Evolutionary conservation across 768 basidiomycete species (phyloP), one percentile per base, ranked within the genome.

Genomic region (Leccinum barrowsii): DNA sequence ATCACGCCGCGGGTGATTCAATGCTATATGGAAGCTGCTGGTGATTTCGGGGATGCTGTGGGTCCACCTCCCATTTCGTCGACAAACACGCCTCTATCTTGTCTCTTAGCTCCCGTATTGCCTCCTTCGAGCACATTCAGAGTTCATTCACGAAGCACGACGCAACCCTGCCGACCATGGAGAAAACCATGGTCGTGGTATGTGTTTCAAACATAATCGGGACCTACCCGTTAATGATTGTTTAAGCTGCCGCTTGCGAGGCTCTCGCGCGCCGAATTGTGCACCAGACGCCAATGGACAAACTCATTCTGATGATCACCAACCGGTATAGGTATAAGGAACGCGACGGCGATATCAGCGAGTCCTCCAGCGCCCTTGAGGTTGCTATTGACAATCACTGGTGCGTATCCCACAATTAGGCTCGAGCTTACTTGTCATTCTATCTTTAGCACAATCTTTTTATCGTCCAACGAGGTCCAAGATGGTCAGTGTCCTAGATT

Each of bases 381-480:
- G 76, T 87, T 71, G 94, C 95, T n/a, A 91, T 96, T 60, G 95
- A 98, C 71, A 84, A 91, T 55, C 85, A 93, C 65, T 92, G 93
- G 92, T 93, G 62, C 40, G 67, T 55, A 47, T 56, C 50, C 48
- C 8, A 19, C n/a, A 30, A 50, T 2, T 44, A 12, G 28, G 30
- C 17, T 58, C 48, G 17, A 58, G 19, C 17, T 55, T 24, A 26
- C 46, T 60, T 11, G 56, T 50, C 54, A 48, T 52, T 34, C 19
- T 22, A 10, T 58, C 15, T 55, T 6, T 53, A 92, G 91, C 63
- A 81, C 85, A 6, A 89, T 91, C 64, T 94, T 95, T 70, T 72
- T 95, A 44, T 92, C 92, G 10, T 94, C 92, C 0, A 85, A 71
- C 50, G 93, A 94, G 74, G 85, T 91, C 13, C 93, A 96, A 70